These are phyloP conservation scores for Quercus phellos DNA, from an alignment of 331 rosid genomes.

Conservation along the genomic window DNA sequence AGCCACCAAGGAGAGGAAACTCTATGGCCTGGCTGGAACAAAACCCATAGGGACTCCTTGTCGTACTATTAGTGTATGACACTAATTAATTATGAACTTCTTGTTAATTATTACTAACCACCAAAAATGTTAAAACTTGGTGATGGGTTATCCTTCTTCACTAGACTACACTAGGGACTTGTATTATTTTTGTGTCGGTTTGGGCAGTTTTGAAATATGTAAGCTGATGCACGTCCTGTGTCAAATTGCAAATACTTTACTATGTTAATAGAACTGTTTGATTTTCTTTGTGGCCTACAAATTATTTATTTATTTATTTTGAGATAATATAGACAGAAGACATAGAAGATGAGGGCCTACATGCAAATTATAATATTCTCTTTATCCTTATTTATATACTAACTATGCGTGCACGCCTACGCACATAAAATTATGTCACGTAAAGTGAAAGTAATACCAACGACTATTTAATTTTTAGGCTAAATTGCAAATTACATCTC, in stretches of 20 bases:
- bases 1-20: slow-evolving; percentile 72
- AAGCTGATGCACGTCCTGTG: slow-evolving; percentile 23
- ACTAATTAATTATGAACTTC: neutral
- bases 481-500: no score
- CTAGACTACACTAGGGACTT: slow-evolving; percentile 31
- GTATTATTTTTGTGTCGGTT: slow-evolving; percentile 24
- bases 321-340: no score
- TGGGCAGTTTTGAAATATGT: slow-evolving; percentile 16
- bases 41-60: slow-evolving; percentile 37
- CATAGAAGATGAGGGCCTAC: no score
- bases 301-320: no score
- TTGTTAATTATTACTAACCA: slow-evolving; percentile 33
- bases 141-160: slow-evolving; percentile 21
- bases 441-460: slow-evolving; percentile 9
- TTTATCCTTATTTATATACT: neutral
- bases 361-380: neutral
- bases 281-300: slow-evolving; percentile 21
- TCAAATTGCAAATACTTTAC: slow-evolving; percentile 17
- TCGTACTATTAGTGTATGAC: slow-evolving; percentile 46
- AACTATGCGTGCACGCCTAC: slow-evolving; percentile 44
- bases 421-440: neutral
- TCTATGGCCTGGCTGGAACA: slow-evolving; percentile 37
- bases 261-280: slow-evolving; percentile 10
- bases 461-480: slow-evolving; percentile 15
- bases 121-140: slow-evolving; percentile 16